phyloP scores from a whole-genome alignment of 208 protist genomes.

The Leishmania aethiopica region DNA sequence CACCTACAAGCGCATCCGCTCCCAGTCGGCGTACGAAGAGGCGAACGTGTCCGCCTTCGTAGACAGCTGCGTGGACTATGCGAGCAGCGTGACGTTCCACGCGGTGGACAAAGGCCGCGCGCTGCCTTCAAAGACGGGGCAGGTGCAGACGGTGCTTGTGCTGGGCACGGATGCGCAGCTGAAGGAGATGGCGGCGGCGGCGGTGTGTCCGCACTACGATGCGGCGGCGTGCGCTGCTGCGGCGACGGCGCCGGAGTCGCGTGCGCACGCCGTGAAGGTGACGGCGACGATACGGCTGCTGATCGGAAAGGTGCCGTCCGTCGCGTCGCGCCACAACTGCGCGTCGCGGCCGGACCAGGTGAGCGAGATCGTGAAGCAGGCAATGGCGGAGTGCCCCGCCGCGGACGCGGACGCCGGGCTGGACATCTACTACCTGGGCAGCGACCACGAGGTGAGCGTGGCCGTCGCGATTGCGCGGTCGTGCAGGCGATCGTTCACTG shows the following conservation, averaged over 20 bases:
- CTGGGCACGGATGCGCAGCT: conserved; percentile 50
- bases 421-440: conserved; percentile 63
- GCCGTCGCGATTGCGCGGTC: conserved; percentile 59
- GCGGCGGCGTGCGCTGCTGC: conserved; percentile 13
- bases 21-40: conserved; percentile 51
- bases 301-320: conserved; percentile 43
- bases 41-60: conserved; percentile 58
- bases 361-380: conserved; percentile 49
- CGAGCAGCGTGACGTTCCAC: conserved; percentile 59
- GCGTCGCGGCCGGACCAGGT: conserved; percentile 62
- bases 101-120: conserved; percentile 26
- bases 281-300: conserved; percentile 37
- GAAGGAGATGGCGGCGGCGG: conserved; percentile 5
- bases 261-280: conserved; percentile 28
- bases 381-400: conserved; percentile 27
- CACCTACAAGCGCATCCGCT: conserved; percentile 59
- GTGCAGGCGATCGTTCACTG: conserved; percentile 61
- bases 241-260: conserved; percentile 14
- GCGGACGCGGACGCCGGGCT: conserved; percentile 22
- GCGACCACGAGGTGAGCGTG: conserved; percentile 40
- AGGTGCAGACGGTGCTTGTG: conserved; percentile 46
- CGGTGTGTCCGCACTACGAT: conserved; percentile 16
- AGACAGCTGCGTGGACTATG: conserved; percentile 63
- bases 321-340: conserved; percentile 85
- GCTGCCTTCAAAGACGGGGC: neutral